Base-by-base conservation (phyloP, 2,329 filamentous ascomycete species). In the Colletotrichum cordylinicola region DNA sequence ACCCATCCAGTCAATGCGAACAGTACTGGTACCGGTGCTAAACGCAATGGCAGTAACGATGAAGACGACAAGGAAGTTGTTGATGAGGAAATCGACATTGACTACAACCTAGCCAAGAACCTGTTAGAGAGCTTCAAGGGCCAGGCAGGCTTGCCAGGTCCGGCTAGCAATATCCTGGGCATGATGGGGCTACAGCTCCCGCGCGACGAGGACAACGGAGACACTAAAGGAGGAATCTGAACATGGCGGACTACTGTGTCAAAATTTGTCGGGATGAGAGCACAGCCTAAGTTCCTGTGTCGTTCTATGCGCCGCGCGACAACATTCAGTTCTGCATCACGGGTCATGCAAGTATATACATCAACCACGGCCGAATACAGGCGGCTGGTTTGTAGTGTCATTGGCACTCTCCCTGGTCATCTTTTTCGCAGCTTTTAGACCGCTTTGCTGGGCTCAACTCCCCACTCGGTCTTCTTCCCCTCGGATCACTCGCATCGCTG, bases 71-170 rank as follows among this genome's bases (percentile, higher is more conserved):
- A 91, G 52, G 88, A 89, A 4, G 88, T 90, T 10, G 87, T 87
- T 12, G 85, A 84, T 4, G 85, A 91, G 12, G 92, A 94, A 69
- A 90, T 97, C 6, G 89, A 96, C 77, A 91, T 97, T 33, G 95
- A 98, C 82, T 94, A 96, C 79, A 96, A 97, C 77, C 88, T 99
- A 29, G 96, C 95, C 21, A 95, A 94, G 83, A 98, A 98, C 81
- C 88, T 99, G 70, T 88, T 99, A 2, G 95, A 98, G 83, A 96
- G 95, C 80, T 96, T 99, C 85, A 98, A 98, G 82, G 93, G 94
- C 18, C 96, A 98, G 83, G 95, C 89, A 21, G 97, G 97, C 15
- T 91, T 94, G 87, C 89, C 95, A 37, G 97, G 97, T 0, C 97
- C 97, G 1, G 94, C 94, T 3, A 93, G 96, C 1, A 98, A 98